Base-by-base conservation (phyloP, 2,329 filamentous ascomycete species). In the Hymenoscyphus repandus region DNA sequence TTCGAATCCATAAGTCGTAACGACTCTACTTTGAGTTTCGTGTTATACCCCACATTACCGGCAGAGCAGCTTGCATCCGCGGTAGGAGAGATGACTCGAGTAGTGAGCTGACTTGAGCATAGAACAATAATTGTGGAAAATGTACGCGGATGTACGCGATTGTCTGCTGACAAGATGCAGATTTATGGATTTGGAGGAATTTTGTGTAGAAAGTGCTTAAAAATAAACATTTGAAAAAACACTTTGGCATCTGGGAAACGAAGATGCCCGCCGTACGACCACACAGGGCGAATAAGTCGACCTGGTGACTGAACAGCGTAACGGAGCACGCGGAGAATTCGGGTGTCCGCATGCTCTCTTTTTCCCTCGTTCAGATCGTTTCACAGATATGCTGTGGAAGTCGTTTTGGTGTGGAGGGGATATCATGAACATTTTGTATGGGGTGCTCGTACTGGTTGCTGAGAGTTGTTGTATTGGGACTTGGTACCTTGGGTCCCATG, bases 261-360 rank as follows among this genome's bases (percentile, higher is more conserved):
- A 27, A 27, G 22, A 27, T 27, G 7, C 22, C 22, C 15, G 32
- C 32, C 32, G 59, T 58, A 40, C 51, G 33, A 51, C 41, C 37
- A 36, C 33, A 31, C 30, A 13, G 38, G 12, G 30, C 36, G 30
- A 30, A 45, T 45, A 41, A 37, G 27, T 15, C 7, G 45, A 42
- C 51, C 58, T 56, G 53, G 48, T 55, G 55, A 56, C 52, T 55
- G 50, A 45, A 43, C 52, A 41, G 20, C 22, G 45, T 32, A 47
- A 47, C 45, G 36, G 36, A 39, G 37, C 45, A 47, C 45, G 49
- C 53, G 56, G 57, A 61, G 52, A 54, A 52, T 56, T 60, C 57
- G 57, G 57, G 37, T 53, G 53, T 51, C 50, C 53, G 57, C 54
- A 57, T 60, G 53, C 33, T 53, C 41, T 20, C 20, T 22, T 41